Evolutionary conservation across 441 rosid genomes (phyloP).

Genomic region (Bocquillonia castaneifolia): DNA sequence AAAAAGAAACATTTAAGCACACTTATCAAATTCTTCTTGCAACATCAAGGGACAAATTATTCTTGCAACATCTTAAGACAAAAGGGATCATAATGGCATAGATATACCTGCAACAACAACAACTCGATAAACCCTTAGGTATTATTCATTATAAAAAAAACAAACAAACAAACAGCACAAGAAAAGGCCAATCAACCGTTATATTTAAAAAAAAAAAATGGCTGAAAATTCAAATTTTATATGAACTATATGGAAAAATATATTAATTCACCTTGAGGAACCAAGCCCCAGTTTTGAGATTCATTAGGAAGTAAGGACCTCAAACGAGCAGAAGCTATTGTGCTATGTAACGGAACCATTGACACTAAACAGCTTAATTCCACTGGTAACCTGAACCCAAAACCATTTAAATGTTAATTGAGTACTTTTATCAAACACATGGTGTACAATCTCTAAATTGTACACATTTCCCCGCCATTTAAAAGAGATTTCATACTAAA

Average conservation of each 20-base stretch:
- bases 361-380: constrained; percentile 41
- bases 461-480: background rate
- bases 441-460: background rate
- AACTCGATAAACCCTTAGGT: no score
- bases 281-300: constrained; percentile 42
- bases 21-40: background rate
- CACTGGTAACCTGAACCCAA: constrained; percentile 34
- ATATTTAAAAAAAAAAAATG: no score
- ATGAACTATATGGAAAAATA: background rate
- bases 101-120: constrained; percentile 25
- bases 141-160: no score
- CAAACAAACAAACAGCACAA: no score
- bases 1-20: background rate
- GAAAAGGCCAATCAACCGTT: no score
- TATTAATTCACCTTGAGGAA: constrained; percentile 39
- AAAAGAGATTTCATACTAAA: background rate
- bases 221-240: no score
- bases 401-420: background rate
- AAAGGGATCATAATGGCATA: constrained; percentile 27
- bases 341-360: constrained; percentile 45
- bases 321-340: constrained; percentile 41
- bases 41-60: constrained; percentile 5
- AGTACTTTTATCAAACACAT: background rate
- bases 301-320: constrained; percentile 32
- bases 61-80: background rate